A percentile compares a stretch with the other conserved stretches of the same genome.
Conservation (phyloP, 2,329 filamentous ascomycete genomes). For the Aureobasidium sp. region DNA sequence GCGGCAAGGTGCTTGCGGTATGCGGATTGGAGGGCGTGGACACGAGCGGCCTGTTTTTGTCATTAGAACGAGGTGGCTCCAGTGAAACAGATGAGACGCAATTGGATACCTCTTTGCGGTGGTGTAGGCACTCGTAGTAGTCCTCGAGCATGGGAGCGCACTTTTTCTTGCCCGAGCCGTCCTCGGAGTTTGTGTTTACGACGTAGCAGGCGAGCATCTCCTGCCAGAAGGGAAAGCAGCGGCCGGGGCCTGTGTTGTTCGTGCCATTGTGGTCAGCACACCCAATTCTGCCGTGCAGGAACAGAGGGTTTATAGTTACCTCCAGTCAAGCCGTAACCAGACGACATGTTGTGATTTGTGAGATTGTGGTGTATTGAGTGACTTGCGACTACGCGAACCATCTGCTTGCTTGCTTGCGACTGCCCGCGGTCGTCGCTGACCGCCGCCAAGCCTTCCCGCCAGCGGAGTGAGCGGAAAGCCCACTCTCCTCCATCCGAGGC, state of each 20-base stretch:
- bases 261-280: constrained; percentile 9
- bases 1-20: constrained; percentile 74
- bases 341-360: constrained; percentile 56
- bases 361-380: neutral
- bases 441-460: neutral
- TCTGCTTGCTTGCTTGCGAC: neutral
- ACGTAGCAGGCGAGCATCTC: constrained; percentile 98
- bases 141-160: constrained; percentile 82
- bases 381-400: neutral
- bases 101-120: constrained; percentile 86
- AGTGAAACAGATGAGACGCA: neutral
- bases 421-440: too few species aligned
- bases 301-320: constrained; percentile 47
- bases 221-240: constrained; percentile 99
- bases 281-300: neutral
- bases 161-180: constrained; percentile 76
- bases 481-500: neutral
- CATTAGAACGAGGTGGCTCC: neutral
- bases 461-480: neutral
- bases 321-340: constrained; percentile 74
- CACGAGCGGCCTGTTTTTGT: constrained; percentile 61
- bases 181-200: constrained; percentile 76
- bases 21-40: constrained; percentile 70
- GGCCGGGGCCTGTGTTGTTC: constrained; percentile 50
- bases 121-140: constrained; percentile 98